Evolutionary conservation across 345 rosid species (phyloP).

Genomic region (Sonneratia alba): DNA sequence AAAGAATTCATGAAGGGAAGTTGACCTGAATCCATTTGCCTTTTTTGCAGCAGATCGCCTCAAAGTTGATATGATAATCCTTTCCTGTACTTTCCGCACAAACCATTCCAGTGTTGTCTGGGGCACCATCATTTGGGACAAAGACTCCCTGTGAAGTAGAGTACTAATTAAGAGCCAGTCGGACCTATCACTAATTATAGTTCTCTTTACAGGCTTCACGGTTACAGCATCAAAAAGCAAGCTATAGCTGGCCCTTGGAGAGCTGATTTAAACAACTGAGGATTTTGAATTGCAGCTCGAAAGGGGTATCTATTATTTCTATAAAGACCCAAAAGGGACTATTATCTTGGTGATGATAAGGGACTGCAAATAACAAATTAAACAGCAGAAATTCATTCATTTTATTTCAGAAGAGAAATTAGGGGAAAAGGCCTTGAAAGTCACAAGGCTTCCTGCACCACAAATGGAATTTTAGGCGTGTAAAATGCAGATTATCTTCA

Average conservation of each 20-base stretch:
- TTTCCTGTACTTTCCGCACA: constrained; percentile 53
- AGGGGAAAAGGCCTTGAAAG: no score
- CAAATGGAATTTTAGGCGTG: no score
- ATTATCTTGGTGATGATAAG: no score
- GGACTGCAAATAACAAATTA: no score
- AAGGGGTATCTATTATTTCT: not conserved
- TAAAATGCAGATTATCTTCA: no score
- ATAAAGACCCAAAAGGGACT: no score
- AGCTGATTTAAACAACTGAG: not conserved
- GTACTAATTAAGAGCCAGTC: not conserved
- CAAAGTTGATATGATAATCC: constrained; percentile 52
- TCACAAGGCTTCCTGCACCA: no score
- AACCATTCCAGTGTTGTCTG: constrained; percentile 65
- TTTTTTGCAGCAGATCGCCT: constrained; percentile 41
- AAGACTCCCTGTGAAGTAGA: constrained; percentile 37
- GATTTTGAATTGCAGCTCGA: not conserved
- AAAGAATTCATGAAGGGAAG: not conserved
- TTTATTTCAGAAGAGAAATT: no score
- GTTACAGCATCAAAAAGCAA: not conserved
- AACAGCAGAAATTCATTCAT: no score
- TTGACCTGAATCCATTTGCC: constrained; percentile 54
- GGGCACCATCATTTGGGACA: constrained; percentile 23
- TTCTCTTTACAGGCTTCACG: not conserved
- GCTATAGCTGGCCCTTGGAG: not conserved
- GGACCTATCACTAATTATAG: not conserved